Percentiles rank a stretch among this genome's conserved stretches.
Conservation (phyloP, 2,329 filamentous ascomycete genomes). For the Aureobasidium vineae region DNA sequence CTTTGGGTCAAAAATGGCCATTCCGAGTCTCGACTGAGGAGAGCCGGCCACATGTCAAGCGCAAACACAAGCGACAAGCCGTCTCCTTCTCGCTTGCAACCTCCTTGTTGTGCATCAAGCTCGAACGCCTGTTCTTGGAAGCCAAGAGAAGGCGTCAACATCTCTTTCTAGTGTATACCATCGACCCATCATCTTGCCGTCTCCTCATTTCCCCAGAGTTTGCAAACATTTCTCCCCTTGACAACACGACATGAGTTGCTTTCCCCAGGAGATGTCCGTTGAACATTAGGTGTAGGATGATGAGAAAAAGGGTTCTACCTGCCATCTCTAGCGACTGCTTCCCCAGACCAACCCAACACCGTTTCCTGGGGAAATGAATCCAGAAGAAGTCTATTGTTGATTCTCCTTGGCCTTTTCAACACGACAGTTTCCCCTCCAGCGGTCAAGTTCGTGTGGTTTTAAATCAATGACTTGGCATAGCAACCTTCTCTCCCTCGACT, state of each 20-base stretch:
- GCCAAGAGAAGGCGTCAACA: slow-evolving; percentile 12
- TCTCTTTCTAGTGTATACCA: neutral
- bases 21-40: too few species aligned
- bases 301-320: neutral
- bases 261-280: too few species aligned
- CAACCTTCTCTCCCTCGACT: neutral
- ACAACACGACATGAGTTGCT: too few species aligned
- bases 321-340: neutral
- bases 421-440: neutral
- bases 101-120: neutral
- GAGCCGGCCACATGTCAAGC: too few species aligned
- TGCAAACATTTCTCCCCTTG: neutral
- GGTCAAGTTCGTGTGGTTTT: neutral
- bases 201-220: slow-evolving; percentile 6
- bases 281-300: neutral
- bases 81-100: neutral
- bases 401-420: neutral
- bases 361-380: slow-evolving; percentile 6
- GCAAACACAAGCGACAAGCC: too few species aligned
- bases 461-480: neutral
- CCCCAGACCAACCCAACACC: neutral
- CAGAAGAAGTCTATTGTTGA: neutral
- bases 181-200: neutral
- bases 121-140: neutral
- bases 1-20: too few species aligned